Percentiles rank a stretch among this genome's conserved stretches.
Conservation (phyloP, 176 grass and related monocot genomes). For the Luzula sylvatica region DNA sequence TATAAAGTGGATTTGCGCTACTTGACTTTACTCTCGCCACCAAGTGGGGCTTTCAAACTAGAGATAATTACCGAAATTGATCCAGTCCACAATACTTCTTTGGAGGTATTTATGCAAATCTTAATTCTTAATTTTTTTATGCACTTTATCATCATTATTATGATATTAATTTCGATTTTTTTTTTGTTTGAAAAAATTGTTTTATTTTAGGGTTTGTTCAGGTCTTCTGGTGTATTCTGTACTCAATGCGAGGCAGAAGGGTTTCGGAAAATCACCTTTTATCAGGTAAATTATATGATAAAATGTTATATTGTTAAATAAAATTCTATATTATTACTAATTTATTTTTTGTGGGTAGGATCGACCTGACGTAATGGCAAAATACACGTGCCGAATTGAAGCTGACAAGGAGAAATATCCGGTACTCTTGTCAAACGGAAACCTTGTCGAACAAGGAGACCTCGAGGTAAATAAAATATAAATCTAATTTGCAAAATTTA, state of each 20-base stretch:
- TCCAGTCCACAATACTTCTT: conserved; percentile 92
- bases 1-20: conserved; percentile 51
- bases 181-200: conserved; percentile 20
- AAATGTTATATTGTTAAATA: conserved; percentile 3
- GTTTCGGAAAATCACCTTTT: conserved; percentile 94
- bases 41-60: conserved; percentile 52
- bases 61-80: conserved; percentile 91
- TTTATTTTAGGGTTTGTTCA: conserved; percentile 91
- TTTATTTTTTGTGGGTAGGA: conserved; percentile 49
- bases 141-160: neutral
- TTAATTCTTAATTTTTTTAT: neutral
- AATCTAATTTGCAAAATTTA: conserved; percentile 10
- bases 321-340: conserved; percentile 7
- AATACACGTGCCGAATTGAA: conserved; percentile 87
- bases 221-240: conserved; percentile 83
- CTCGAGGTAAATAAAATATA: conserved; percentile 51
- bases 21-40: conserved; percentile 53
- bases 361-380: conserved; percentile 95
- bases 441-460: conserved; percentile 75
- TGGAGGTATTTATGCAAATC: conserved; percentile 59
- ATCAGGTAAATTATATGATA: conserved; percentile 47
- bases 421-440: conserved; percentile 93
- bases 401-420: conserved; percentile 84
- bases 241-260: conserved; percentile 99
- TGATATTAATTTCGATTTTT: neutral